Evolutionary conservation across 768 basidiomycete species (phyloP), one percentile per base, ranked within the genome.

Genomic region (Pholiota molesta): DNA sequence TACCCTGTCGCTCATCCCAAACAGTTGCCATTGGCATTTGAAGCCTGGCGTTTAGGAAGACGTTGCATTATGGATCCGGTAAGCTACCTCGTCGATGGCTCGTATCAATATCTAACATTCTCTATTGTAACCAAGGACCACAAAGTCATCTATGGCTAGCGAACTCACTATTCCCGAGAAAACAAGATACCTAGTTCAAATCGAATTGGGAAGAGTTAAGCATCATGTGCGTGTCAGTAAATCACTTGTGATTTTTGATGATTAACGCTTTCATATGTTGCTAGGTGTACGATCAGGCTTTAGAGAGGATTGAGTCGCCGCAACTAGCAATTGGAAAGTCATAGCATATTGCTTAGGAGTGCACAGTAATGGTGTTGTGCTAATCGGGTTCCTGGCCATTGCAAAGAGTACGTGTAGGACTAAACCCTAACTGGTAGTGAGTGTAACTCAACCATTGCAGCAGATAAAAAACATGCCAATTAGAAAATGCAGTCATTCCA

Each of bases 201-300:
- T 97, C 42, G 83, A 87, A 28, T 74, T 96, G 47, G 94, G 94
- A 2, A 81, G 78, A 21, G 87, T 96, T 4, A 93, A 96, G 69
- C 82, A 85, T 59, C 90, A 91, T 69, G 92, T 91, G 67, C 55
- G 82, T 66, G 8, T 59, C 37, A 11, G 31, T 14, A 8, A 31
- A 60, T 45, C 31, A n/a, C 59, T 8, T 13, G 16, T 31, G 13
- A 21, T 53, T 5, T 31, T n/a, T 40, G 14, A 42, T 17, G 3
- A 13, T 26, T 26, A 7, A 55, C n/a, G 2, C 17, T 23, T 44
- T 56, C 14, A 62, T 29, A 40, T 55, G 26, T 5, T 9, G 19
- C 10, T 59, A 94, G 88, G 88, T 96, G n/a, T 97, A 97, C 61
- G 88, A 93, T 64, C 90, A 93, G 65, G 82, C 79, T 16, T 73